Evolutionary conservation across 148 eudicot genomes (phyloP), one percentile per base, ranked within the genome.

Genomic region (Diospyros lotus): DNA sequence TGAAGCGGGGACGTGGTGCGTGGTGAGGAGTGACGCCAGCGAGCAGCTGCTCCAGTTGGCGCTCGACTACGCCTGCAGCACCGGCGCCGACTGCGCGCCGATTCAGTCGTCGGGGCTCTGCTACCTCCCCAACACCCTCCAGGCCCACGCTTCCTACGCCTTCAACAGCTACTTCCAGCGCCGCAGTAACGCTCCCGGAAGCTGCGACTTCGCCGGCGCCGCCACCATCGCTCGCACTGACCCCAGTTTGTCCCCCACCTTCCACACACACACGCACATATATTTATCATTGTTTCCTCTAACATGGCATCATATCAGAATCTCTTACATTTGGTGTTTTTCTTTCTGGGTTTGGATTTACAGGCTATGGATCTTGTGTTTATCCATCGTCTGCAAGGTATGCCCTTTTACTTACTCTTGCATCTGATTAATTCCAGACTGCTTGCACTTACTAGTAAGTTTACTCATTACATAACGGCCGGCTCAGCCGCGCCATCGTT

Each of bases 131-230:
- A 92, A 92, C 60, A 88, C 94, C 0, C 5, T 92, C 0, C 87
- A 81, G 13, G 90, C 94, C 1, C 97, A 92, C 66, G 92, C 94
- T 55, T 92, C 97, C 3, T 92, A 92, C 45, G 97, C 94, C 8
- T 92, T 79, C 76, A 92, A 92, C 64, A 92, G 97, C 59, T 87
- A 75, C 44, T 92, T 78, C 63, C 94, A 89, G 72, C 80, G 94
- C 5, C 84, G 48, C 54, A 71, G 64, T 15, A 80, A 77, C 45
- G 88, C 90, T 1, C 81, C 92, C 61, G 88, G 86, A 8, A 77
- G 92, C 12, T 92, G 97, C 67, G 80, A 83, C 68, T 92, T 92
- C 74, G 74, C 84, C 2, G 86, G 82, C 64, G 67, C 92, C 58
- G 89, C 97, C 68, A 85, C 90, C 59, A 41, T 87, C 38, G 89